A percentile compares a stretch with the other conserved stretches of the same genome.
Conservation (phyloP, 2,329 filamentous ascomycete species). For the Ascochyta fabae region DNA sequence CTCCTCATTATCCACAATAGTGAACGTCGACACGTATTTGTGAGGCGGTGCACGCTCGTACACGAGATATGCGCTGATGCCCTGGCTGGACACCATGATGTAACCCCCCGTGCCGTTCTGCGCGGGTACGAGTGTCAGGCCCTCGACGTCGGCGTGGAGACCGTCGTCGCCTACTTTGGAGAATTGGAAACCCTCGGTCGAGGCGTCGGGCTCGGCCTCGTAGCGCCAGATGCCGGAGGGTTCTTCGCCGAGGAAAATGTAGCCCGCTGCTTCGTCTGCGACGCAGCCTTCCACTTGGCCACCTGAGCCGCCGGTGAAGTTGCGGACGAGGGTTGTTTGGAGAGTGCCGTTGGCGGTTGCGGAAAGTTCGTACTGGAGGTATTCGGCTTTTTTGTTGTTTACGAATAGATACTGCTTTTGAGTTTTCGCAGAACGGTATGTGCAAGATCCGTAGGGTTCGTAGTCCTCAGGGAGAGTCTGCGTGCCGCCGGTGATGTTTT, state of each 20-base stretch:
- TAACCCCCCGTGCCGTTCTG: slow-evolving; percentile 54
- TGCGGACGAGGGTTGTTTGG: slow-evolving; percentile 57
- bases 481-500: slow-evolving; percentile 53
- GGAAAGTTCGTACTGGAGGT: slow-evolving; percentile 60
- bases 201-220: slow-evolving; percentile 56
- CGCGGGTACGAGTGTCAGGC: slow-evolving; percentile 59
- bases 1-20: slow-evolving; percentile 52
- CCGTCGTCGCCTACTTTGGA: slow-evolving; percentile 55
- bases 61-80: slow-evolving; percentile 60
- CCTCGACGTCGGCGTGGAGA: slow-evolving; percentile 62
- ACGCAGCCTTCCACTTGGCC: slow-evolving; percentile 64
- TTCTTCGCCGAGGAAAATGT: slow-evolving; percentile 61
- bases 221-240: slow-evolving; percentile 61
- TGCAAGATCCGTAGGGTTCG: slow-evolving; percentile 60
- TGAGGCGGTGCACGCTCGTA: slow-evolving; percentile 59
- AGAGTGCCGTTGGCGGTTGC: slow-evolving; percentile 52
- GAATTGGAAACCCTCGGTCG: slow-evolving; percentile 41
- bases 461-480: slow-evolving; percentile 57
- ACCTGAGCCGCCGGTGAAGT: slow-evolving; percentile 59
- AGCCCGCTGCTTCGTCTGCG: slow-evolving; percentile 59
- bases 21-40: slow-evolving; percentile 58
- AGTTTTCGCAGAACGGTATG: slow-evolving; percentile 56
- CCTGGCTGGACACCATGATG: slow-evolving; percentile 61
- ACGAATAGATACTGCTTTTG: slow-evolving; percentile 62
- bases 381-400: slow-evolving; percentile 61